Conservation (phyloP, 139 green algal species). For the Deuterostichococcus epilithicus region DNA sequence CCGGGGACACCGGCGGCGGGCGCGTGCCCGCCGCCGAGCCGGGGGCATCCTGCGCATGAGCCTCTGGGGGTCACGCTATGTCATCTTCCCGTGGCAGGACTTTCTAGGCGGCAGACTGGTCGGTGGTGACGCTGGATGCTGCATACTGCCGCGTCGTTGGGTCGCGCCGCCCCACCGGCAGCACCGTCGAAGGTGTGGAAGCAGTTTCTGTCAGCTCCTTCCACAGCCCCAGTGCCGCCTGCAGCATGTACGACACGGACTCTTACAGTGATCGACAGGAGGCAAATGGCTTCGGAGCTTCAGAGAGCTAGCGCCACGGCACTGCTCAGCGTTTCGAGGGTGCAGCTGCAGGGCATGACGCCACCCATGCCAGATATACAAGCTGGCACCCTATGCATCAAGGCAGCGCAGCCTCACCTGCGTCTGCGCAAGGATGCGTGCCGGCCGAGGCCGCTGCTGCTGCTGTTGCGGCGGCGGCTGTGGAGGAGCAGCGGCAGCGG, state of each 20-base stretch:
- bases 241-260: constrained; percentile 9
- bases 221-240: constrained; percentile 55
- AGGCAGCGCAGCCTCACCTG: not conserved
- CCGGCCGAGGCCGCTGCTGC: too few relatives aligned
- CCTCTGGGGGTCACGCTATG: too few relatives aligned
- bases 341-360: not conserved
- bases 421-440: not conserved
- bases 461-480: too few relatives aligned
- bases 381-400: not conserved
- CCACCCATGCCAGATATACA: not conserved
- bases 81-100: not conserved
- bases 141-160: not conserved
- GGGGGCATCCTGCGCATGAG: too few relatives aligned
- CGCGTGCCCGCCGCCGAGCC: too few relatives aligned
- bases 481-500: too few relatives aligned
- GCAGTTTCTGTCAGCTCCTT: constrained; percentile 57
- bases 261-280: too few relatives aligned
- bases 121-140: constrained; percentile 9
- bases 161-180: constrained; percentile 16
- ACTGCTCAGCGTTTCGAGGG: constrained; percentile 1
- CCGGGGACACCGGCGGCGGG: too few relatives aligned
- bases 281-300: constrained; percentile 2
- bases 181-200: constrained; percentile 65
- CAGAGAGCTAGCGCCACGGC: constrained; percentile 12
- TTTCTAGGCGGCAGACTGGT: constrained; percentile 18